Evolutionary conservation across 1,284 basidiomycete genomes (phyloP), one percentile per base, ranked within the genome.

Genomic region (Mycena sp.): DNA sequence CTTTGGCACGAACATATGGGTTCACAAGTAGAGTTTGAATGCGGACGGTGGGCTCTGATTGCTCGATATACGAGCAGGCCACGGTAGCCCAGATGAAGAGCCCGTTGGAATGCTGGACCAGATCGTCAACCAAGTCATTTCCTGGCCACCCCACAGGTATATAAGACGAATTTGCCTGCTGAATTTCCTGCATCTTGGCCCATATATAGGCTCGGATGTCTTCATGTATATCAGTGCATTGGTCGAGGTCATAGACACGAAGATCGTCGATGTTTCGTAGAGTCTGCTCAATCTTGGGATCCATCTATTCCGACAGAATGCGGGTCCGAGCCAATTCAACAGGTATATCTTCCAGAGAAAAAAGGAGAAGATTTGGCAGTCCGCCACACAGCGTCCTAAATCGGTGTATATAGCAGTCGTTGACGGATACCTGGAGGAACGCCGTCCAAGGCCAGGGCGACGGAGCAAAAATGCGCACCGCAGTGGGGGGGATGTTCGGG

Each of bases 41-140:
- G 29, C 40, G 48, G 4, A 10, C 4, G 11, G 28, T 21, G 1
- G 57, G 46, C 1, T 26, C 23, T 7, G 32, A 51, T 40, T 16
- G 23, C 29, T 48, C 10, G 50, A 60, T 60, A n/a, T 53, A 60
- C 4, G 58, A 19, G 14, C 58, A 60, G 26, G 58, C 58, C 1
- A 60, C 58, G 2, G 41, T 25, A 9, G 58, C 58, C 58, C 58
- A 60, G n/a, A 60, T 46, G n/a, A 60, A 60, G n/a, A 60, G 44
- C 11, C 58, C 58, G 23, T 37, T 25, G 12, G 58, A 29, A 4
- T 48, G 58, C 17, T 46, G 17, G 30, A 60, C 58, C 29, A 60
- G 19, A n/a, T 29, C 26, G 17, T 60, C 43, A 7, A 60, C 35
- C 17, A 12, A 17, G 6, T 26, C 26, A 1, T 1, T 17, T 16